These are phyloP conservation scores for Miscanthus lutarioriparius DNA, from an alignment of 176 grass and related monocot species.

Conservation along the genomic window DNA sequence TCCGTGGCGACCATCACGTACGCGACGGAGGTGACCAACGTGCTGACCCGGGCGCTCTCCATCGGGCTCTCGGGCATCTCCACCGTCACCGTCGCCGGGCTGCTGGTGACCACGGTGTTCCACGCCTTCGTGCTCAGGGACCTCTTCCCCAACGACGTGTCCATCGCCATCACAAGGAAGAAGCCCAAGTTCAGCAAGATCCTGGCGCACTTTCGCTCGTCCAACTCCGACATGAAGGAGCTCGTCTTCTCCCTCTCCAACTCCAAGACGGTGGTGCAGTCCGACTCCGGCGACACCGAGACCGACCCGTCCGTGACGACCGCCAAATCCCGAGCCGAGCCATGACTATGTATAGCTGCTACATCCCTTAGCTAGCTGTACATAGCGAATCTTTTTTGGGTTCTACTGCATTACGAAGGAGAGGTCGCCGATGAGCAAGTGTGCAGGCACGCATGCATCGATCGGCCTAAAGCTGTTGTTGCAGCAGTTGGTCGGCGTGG, in stretches of 20 bases:
- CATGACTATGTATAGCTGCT: slow-evolving; percentile 24
- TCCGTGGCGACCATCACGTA: slow-evolving; percentile 80
- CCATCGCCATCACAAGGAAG: slow-evolving; percentile 80
- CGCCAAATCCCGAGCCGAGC: slow-evolving; percentile 9
- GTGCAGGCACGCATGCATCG: slow-evolving; percentile 6
- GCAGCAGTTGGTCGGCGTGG: neutral
- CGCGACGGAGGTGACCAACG: slow-evolving; percentile 69
- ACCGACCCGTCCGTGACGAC: slow-evolving; percentile 17
- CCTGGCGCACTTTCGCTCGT: slow-evolving; percentile 66
- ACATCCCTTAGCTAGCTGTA: slow-evolving; percentile 20
- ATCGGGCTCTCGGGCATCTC: slow-evolving; percentile 75
- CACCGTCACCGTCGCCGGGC: slow-evolving; percentile 68
- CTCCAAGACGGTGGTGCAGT: slow-evolving; percentile 4
- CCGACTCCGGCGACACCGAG: neutral
- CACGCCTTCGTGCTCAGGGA: slow-evolving; percentile 83
- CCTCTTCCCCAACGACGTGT: slow-evolving; percentile 95
- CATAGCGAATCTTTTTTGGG: slow-evolving; percentile 9
- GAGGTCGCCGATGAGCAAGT: neutral
- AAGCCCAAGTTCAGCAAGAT: slow-evolving; percentile 83
- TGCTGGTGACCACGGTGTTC: slow-evolving; percentile 73
- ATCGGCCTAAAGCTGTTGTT: neutral
- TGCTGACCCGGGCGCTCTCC: slow-evolving; percentile 56
- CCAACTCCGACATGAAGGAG: slow-evolving; percentile 73
- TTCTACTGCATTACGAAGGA: neutral
- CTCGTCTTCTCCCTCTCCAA: slow-evolving; percentile 41